Percentiles rank a stretch among this genome's conserved stretches.
Evolutionary conservation across 441 rosid genomes (phyloP).

Genomic region (Populus hybrid): DNA sequence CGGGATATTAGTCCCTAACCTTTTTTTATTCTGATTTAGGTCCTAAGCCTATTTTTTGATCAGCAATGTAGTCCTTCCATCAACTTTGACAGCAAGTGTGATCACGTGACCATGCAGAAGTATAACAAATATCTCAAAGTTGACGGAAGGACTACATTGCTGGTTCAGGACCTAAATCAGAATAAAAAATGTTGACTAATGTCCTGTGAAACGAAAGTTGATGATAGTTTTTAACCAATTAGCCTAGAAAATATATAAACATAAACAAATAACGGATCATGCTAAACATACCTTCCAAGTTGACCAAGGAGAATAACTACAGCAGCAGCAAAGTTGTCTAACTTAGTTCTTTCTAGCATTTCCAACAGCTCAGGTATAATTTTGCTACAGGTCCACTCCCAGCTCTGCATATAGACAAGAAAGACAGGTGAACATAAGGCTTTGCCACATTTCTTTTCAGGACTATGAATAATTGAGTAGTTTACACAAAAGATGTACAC

Average conservation of each 20-base stretch:
- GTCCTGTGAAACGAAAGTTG: not conserved
- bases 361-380: conserved; percentile 51
- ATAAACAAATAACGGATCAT: not conserved
- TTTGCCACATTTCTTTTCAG: not conserved
- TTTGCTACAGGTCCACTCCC: conserved; percentile 69
- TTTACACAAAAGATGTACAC: not conserved
- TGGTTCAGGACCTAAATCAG: not conserved
- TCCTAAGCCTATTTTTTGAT: not conserved
- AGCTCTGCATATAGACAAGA: conserved; percentile 46
- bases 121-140: not conserved
- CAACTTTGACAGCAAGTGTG: not conserved
- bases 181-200: too few relatives aligned
- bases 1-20: not conserved
- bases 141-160: not conserved
- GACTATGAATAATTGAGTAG: not conserved
- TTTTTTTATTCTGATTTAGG: not conserved
- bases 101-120: not conserved
- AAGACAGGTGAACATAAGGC: conserved; percentile 2
- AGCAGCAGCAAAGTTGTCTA: conserved; percentile 43
- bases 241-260: not conserved
- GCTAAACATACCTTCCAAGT: conserved; percentile 31
- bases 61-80: not conserved
- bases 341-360: conserved; percentile 40
- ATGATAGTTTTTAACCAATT: not conserved
- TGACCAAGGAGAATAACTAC: conserved; percentile 34